Base-by-base conservation (phyloP, 2,329 filamentous ascomycete genomes). In the Aplosporella prunicola region DNA sequence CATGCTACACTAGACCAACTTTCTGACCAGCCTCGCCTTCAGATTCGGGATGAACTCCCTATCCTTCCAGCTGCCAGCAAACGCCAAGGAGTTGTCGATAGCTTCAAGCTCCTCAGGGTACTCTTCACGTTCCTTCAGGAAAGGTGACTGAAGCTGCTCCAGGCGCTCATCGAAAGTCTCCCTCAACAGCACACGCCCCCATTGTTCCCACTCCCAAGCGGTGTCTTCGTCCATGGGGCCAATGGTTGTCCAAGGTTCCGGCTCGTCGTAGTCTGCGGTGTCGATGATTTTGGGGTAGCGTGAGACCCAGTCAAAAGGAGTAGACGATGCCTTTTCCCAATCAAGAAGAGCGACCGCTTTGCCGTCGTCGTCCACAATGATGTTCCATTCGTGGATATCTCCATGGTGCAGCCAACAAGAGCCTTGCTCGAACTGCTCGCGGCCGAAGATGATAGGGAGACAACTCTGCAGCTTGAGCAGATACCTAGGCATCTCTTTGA, bases 291-390 rank as follows among this genome's bases (percentile, higher is more conserved):
- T 9, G 13, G 32, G 32, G 15, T 34, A 34, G 10, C 8, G 32
- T 1, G n/a, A 5, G 5, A 8, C 26, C 22, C 14, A 26, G 23
- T 13, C 15, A n/a, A n/a, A n/a, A n/a, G n/a, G n/a, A n/a, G n/a
- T n/a, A n/a, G n/a, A n/a, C n/a, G n/a, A n/a, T n/a, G n/a, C n/a
- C n/a, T n/a, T n/a, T n/a, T 44, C 42, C 42, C 40, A 40, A 27
- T 43, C 40, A 3, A 44, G 10, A 2, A 44, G 35, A 9, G 40
- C 40, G 23, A 36, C 15, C 1, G 32, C 17, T 2, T 17, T 9
- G n/a, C 25, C 28, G n/a, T n/a, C 13, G 23, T 23, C 22, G 22
- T 42, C 32, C 20, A 44, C 23, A 9, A 44, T 16, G 17, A 44
- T 33, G 26, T 43, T 42, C 2, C 10, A 4, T 2, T 3, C 27